A percentile compares a stretch with the other conserved stretches of the same genome.
phyloP scores from a whole-genome alignment of 805 yeast species.

The Nadsonia fulvescens region DNA sequence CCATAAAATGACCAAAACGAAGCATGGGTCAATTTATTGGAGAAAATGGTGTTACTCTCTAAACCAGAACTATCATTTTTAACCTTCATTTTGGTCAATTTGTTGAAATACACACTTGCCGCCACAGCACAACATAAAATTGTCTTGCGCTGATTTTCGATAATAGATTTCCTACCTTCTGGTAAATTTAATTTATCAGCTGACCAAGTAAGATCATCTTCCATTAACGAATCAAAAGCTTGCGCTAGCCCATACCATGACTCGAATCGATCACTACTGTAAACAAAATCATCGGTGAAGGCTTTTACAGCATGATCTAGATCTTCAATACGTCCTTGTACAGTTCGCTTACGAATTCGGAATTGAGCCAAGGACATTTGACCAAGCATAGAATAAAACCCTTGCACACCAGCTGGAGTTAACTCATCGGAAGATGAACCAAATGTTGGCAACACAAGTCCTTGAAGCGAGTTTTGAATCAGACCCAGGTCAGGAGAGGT shows the following conservation, averaged over 20 bases:
- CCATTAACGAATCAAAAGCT: slow-evolving; percentile 59
- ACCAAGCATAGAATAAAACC: slow-evolving; percentile 56
- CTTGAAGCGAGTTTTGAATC: slow-evolving; percentile 11
- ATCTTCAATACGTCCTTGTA: slow-evolving; percentile 71
- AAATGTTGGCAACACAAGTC: slow-evolving; percentile 10
- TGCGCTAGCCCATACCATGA: slow-evolving; percentile 77
- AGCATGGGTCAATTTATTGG: too few species aligned
- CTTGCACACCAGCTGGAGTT: slow-evolving; percentile 26
- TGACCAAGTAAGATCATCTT: slow-evolving; percentile 85
- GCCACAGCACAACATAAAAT: slow-evolving; percentile 65
- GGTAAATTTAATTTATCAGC: slow-evolving; percentile 56
- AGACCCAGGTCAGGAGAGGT: slow-evolving; percentile 11
- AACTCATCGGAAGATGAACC: slow-evolving; percentile 13
- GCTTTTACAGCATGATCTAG: slow-evolving; percentile 53
- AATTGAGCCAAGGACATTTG: slow-evolving; percentile 50
- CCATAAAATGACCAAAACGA: slow-evolving; percentile 42
- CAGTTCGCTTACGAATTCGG: slow-evolving; percentile 50
- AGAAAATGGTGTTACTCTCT: too few species aligned
- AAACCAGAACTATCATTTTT: too few species aligned
- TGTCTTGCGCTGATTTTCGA: slow-evolving; percentile 48
- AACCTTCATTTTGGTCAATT: too few species aligned
- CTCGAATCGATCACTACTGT: slow-evolving; percentile 54
- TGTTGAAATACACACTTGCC: slow-evolving; percentile 23
- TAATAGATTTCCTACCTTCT: slow-evolving; percentile 44
- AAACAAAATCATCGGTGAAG: slow-evolving; percentile 47